Conservation (phyloP, 1,139 yeast species). For the Geotrichum fermentans region DNA sequence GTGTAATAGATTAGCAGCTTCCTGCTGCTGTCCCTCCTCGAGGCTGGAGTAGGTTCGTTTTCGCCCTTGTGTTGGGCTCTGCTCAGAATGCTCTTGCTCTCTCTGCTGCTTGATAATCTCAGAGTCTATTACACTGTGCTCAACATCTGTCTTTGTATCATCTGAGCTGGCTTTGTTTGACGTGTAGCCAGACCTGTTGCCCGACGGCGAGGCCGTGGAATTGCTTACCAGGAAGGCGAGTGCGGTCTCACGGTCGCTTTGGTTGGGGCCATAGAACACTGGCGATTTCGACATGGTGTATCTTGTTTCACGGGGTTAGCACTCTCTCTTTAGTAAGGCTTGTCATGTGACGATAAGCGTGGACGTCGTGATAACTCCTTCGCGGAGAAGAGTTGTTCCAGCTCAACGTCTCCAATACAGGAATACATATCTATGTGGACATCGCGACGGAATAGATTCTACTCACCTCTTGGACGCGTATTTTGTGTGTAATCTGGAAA, state of each 20-base stretch:
- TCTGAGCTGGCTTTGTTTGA: background rate
- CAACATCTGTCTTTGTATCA: background rate
- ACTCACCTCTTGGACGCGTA: too few relatives aligned
- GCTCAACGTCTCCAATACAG: too few relatives aligned
- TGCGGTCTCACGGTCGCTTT: background rate
- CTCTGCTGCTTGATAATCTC: conserved; percentile 7
- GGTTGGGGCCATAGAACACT: background rate
- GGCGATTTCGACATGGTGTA: too few relatives aligned
- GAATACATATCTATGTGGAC: too few relatives aligned
- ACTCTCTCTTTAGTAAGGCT: too few relatives aligned
- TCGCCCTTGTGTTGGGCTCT: background rate
- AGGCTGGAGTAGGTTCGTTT: background rate
- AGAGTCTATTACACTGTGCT: conserved; percentile 5
- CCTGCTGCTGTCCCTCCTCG: background rate
- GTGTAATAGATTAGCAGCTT: background rate
- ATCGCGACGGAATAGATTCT: too few relatives aligned
- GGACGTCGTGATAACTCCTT: too few relatives aligned
- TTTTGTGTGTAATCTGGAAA: too few relatives aligned
- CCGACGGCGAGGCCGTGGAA: background rate
- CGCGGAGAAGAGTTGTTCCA: too few relatives aligned
- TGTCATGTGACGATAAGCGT: conserved; percentile 1
- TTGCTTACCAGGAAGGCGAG: background rate
- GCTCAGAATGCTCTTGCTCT: conserved; percentile 2
- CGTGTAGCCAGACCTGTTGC: background rate
- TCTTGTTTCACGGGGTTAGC: too few relatives aligned